Evolutionary conservation across 345 rosid species (phyloP).

Genomic region (Ceriops zippeliana): DNA sequence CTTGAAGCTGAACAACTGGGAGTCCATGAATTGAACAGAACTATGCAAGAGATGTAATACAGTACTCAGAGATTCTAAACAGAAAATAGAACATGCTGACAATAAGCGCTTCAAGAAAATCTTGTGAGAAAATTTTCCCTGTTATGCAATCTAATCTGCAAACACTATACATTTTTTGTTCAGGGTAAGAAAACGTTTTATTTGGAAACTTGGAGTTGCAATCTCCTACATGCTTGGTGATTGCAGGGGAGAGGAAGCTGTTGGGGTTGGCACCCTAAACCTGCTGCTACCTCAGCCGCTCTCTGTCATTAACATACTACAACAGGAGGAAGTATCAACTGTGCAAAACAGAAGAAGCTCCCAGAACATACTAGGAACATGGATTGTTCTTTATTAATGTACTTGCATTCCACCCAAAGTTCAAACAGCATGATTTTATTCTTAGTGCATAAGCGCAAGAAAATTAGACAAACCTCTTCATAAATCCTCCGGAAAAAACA

Average conservation of each 20-base stretch:
- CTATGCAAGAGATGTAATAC: too few species aligned
- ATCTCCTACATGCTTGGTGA: neutral
- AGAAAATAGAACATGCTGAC: too few species aligned
- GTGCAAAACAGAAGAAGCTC: neutral
- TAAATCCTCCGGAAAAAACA: conserved; percentile 75
- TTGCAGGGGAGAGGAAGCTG: too few species aligned
- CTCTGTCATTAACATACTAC: neutral
- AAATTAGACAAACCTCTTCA: conserved; percentile 68
- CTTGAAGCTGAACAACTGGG: too few species aligned
- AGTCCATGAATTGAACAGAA: too few species aligned
- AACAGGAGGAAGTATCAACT: neutral
- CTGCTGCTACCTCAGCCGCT: neutral
- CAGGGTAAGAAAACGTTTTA: neutral
- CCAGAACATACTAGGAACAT: neutral
- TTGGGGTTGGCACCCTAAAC: too few species aligned
- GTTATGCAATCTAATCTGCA: neutral
- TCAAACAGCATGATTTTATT: neutral
- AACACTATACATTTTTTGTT: too few species aligned
- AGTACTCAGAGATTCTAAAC: too few species aligned
- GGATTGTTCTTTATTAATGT: neutral
- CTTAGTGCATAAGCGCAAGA: neutral
- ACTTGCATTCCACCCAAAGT: neutral
- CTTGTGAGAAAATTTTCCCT: neutral
- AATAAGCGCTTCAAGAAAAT: neutral
- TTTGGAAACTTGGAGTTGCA: neutral